These are phyloP conservation scores for Candida sp. DNA, from an alignment of 1,139 yeast genomes.

Conservation along the genomic window DNA sequence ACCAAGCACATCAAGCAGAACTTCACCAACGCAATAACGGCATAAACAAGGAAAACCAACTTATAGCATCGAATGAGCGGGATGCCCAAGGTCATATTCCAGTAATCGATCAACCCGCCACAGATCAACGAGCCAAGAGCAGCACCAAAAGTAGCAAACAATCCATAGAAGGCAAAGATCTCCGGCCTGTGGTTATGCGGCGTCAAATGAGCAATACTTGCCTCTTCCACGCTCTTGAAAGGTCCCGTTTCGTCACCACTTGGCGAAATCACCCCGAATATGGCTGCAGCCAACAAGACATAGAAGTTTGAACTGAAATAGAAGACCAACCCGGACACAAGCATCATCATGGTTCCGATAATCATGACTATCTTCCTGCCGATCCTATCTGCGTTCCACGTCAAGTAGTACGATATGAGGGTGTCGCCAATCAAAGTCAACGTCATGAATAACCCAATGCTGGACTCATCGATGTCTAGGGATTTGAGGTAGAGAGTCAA, in stretches of 20 bases:
- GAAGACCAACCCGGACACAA: conserved; percentile 69
- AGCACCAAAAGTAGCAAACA: conserved; percentile 74
- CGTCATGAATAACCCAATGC: conserved; percentile 80
- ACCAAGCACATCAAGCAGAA: conserved; percentile 56
- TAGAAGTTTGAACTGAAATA: conserved; percentile 51
- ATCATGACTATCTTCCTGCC: conserved; percentile 67
- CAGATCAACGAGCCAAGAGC: conserved; percentile 75
- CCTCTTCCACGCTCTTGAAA: conserved; percentile 87
- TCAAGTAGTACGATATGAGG: conserved; percentile 33
- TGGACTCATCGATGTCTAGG: conserved; percentile 56
- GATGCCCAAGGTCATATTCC: conserved; percentile 34
- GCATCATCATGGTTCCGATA: conserved; percentile 73
- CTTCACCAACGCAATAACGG: conserved; percentile 60
- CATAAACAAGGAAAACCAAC: conserved; percentile 59
- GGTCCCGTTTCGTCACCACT: conserved; percentile 96
- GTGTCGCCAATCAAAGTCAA: conserved; percentile 43
- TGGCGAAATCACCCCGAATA: conserved; percentile 75
- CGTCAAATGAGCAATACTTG: conserved; percentile 82
- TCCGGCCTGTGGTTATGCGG: conserved; percentile 70
- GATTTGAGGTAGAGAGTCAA: conserved; percentile 69
- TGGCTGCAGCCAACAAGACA: conserved; percentile 62
- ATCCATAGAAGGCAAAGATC: conserved; percentile 71
- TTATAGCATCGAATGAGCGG: conserved; percentile 53
- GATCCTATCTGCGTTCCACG: conserved; percentile 35
- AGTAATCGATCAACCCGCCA: conserved; percentile 60